phyloP scores from a whole-genome alignment of 2,329 filamentous ascomycete genomes.

The Trichoderma hamatum region DNA sequence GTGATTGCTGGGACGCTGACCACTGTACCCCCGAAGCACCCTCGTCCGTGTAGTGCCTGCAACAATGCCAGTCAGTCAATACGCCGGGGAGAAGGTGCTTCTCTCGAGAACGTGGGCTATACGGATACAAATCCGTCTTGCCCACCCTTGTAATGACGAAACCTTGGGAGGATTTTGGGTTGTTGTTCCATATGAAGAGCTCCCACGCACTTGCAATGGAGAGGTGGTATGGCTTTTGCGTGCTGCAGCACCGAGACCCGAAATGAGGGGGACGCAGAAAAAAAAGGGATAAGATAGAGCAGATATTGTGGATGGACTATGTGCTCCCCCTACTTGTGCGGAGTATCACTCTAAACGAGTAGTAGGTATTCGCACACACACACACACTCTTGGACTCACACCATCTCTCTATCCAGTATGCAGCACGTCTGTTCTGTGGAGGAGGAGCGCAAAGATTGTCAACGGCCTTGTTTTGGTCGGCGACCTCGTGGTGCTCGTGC shows the following conservation, averaged over 20 bases:
- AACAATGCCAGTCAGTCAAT: not conserved
- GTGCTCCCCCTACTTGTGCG: not conserved
- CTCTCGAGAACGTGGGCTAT: not conserved
- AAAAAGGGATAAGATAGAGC: not conserved
- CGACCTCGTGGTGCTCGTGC: constrained; percentile 11
- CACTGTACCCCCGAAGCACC: constrained; percentile 1
- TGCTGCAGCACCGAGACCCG: not conserved
- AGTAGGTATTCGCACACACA: not conserved
- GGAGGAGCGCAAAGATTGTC: not conserved
- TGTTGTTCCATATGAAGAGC: not conserved
- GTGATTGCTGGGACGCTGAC: not conserved
- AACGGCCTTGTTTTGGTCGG: constrained; percentile 17
- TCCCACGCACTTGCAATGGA: not conserved
- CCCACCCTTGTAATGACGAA: not conserved
- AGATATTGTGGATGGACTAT: not conserved
- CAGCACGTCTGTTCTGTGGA: not conserved
- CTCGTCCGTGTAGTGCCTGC: not conserved
- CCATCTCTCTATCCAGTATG: not conserved
- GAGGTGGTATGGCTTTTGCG: not conserved
- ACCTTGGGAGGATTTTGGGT: not conserved
- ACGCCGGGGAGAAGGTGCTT: not conserved
- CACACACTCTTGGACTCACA: not conserved
- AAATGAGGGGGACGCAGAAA: not conserved
- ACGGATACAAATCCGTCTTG: not conserved
- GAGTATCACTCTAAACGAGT: not conserved